phyloP scores from a whole-genome alignment of 2,329 filamentous ascomycete species.

The Coniochaeta sp. region DNA sequence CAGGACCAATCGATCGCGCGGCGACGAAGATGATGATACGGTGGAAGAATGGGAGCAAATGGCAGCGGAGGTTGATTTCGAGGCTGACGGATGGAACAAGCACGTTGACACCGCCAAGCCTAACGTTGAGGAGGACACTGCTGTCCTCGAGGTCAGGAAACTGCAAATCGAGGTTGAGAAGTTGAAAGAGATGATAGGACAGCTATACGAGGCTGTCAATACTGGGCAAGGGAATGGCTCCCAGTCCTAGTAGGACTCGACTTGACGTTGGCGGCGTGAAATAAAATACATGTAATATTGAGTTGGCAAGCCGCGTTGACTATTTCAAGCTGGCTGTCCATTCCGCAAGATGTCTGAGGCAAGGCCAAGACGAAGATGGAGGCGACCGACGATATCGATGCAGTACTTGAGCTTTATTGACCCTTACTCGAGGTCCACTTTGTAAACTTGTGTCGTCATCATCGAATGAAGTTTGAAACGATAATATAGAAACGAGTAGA shows the following conservation, averaged over 20 bases:
- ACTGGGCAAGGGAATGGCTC: not conserved
- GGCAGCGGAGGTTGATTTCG: conserved; percentile 63
- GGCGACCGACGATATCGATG: too few species aligned
- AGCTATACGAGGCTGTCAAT: conserved; percentile 14
- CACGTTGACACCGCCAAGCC: conserved; percentile 68
- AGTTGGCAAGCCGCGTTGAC: too few species aligned
- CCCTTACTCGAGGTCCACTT: too few species aligned
- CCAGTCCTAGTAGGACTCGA: not conserved
- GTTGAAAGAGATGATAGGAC: conserved; percentile 40
- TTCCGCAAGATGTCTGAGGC: too few species aligned
- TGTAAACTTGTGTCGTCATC: too few species aligned
- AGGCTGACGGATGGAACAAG: conserved; percentile 79
- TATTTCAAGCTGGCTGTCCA: too few species aligned
- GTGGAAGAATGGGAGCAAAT: conserved; percentile 92
- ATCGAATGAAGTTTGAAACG: too few species aligned
- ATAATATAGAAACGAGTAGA: too few species aligned
- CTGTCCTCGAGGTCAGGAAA: conserved; percentile 60
- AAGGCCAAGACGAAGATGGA: too few species aligned
- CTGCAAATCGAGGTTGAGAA: conserved; percentile 51
- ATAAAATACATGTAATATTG: not conserved
- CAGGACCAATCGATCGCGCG: conserved; percentile 63
- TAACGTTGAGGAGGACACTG: conserved; percentile 72
- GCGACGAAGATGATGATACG: conserved; percentile 84
- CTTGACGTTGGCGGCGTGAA: not conserved
- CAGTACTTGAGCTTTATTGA: too few species aligned